Percentiles rank a stretch among this genome's conserved stretches.
These are phyloP conservation scores for Cyberlindnera bimundalis DNA, from an alignment of 805 yeast species.

Conservation along the genomic window DNA sequence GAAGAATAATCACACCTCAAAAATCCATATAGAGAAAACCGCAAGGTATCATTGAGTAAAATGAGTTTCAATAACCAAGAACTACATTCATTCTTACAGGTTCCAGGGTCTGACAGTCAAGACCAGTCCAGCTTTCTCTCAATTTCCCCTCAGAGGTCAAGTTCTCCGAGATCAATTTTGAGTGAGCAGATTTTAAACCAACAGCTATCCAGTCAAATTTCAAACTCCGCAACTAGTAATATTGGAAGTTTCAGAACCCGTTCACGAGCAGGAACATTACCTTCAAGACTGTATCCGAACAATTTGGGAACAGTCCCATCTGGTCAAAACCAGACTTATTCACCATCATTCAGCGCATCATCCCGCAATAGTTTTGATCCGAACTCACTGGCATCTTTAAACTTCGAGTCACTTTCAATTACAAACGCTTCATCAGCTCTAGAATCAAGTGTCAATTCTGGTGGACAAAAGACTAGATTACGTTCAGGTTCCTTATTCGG, in stretches of 20 bases:
- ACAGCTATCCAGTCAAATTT: constrained; percentile 6
- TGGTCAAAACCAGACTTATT: constrained; percentile 9
- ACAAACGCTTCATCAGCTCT: constrained; percentile 15
- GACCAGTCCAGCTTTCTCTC: constrained; percentile 18
- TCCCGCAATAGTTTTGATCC: constrained; percentile 18
- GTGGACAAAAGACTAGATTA: constrained; percentile 34
- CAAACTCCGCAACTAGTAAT: constrained; percentile 28
- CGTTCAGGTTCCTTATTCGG: constrained; percentile 54
- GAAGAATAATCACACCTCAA: neutral
- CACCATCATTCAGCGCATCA: constrained; percentile 21
- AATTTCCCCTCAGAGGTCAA: constrained; percentile 26
- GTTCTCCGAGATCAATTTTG: constrained; percentile 26
- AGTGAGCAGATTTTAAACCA: constrained; percentile 19
- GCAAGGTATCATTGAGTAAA: neutral
- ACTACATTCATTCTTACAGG: constrained; percentile 19
- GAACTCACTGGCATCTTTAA: constrained; percentile 21
- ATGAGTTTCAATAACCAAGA: constrained; percentile 25
- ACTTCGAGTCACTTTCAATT: constrained; percentile 22
- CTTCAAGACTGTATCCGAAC: constrained; percentile 49
- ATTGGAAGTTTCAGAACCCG: constrained; percentile 47
- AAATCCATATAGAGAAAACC: neutral
- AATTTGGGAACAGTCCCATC: constrained; percentile 26
- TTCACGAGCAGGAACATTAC: constrained; percentile 77
- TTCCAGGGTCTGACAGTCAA: constrained; percentile 18
- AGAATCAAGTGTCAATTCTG: constrained; percentile 5